Conservation (phyloP, 768 basidiomycete species). For the Lyophyllum semitale region DNA sequence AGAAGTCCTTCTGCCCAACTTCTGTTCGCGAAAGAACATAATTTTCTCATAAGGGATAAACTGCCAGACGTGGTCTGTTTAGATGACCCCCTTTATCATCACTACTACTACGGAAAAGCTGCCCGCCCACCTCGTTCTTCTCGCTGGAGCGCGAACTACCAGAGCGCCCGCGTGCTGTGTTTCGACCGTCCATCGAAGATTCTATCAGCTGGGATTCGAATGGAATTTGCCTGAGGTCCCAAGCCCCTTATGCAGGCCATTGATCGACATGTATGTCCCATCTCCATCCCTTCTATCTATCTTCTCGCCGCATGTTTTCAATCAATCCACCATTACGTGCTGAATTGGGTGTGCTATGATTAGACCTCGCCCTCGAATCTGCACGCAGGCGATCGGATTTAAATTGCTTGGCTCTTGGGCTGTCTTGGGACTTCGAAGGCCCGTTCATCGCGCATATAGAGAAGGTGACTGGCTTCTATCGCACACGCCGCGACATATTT, state of each 20-base stretch:
- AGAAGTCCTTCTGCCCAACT: constrained; percentile 70
- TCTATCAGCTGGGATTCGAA: constrained; percentile 65
- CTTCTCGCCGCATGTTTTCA: not conserved
- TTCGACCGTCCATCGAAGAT: constrained; percentile 88
- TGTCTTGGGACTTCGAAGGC: constrained; percentile 69
- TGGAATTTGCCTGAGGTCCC: constrained; percentile 79
- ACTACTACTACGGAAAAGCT: constrained; percentile 66
- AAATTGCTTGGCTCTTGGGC: constrained; percentile 69
- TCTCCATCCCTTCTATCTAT: not conserved
- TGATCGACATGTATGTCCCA: constrained; percentile 52
- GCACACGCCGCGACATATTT: constrained; percentile 68
- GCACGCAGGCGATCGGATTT: constrained; percentile 60
- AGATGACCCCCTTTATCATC: constrained; percentile 82
- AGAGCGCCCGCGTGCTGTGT: constrained; percentile 71
- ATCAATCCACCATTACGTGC: not conserved
- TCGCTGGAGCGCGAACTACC: constrained; percentile 64
- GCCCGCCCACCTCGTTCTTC: constrained; percentile 75
- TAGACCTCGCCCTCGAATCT: constrained; percentile 51
- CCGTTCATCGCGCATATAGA: constrained; percentile 68
- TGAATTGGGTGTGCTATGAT: not conserved
- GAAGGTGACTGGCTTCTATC: constrained; percentile 68
- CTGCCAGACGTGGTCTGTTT: not conserved
- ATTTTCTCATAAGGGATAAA: constrained; percentile 77
- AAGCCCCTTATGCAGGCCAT: constrained; percentile 61
- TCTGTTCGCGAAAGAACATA: constrained; percentile 64